Evolutionary conservation across 2,329 filamentous ascomycete species (phyloP), one percentile per base, ranked within the genome.

Genomic region (Alternaria gaisen): DNA sequence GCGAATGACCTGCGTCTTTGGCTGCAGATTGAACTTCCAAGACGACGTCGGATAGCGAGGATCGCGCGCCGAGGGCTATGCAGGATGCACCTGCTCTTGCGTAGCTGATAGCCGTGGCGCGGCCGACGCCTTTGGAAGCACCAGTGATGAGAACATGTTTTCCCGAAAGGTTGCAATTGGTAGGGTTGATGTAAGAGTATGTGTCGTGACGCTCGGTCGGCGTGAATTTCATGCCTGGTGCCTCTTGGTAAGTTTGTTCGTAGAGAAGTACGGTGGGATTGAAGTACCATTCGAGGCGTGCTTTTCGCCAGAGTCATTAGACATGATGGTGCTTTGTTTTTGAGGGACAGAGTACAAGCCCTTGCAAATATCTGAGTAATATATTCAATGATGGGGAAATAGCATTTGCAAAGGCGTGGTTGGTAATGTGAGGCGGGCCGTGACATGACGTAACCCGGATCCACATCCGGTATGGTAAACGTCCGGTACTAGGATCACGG

Each of bases 1-100:
- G 80, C 68, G 1, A 82, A 73, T 7, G 80, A 1, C 59, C 81
- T 6, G 77, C 70, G 2, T 36, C 9, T 12, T 52, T 55, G 4
- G 75, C 72, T 4, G 83, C 81, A 8, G 68, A 72, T 16, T 66
- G 66, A 5, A 86, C 67, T 4, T 78, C 77, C 10, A 61, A 42
- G 18, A 70, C 72, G 0, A 83, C 67, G 0, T 76, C 70, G 2
- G 75, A 67, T 12, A 85, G 75, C 5, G 65, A 32, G 3, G 68
- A 84, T 20, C 87, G 83, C 0, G 85, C 86, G 3, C 77, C 83
- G 18, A 89, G 77, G 10, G 81, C 83, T 55, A 90, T 87, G 18
- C 77, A 70, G 0, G 83, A 81, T 43, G 82, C 84, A 6, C 86
- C 86, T 4, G 86, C 85, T 67, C 77, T 77, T 24, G 86, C 87